Evolutionary conservation across 352 stramenopile species (phyloP), one percentile per base, ranked within the genome.

Genomic region (Peronosclerospora sorghi): DNA sequence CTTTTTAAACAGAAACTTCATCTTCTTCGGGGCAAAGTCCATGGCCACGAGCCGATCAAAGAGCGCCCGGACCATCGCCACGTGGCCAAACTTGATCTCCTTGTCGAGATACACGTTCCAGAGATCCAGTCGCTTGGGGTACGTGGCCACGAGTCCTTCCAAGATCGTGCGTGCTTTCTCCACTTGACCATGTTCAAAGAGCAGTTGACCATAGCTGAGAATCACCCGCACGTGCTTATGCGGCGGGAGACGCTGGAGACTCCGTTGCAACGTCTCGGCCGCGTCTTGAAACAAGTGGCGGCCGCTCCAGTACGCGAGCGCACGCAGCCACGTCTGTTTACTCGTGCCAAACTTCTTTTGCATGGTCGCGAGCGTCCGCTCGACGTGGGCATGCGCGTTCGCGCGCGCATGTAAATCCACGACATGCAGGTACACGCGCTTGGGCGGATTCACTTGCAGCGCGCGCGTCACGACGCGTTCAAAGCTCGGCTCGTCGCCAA

Each of bases 1-100:
- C 61, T 98, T 98, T 59, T 98, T 97, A 73, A 98, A 98, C 47
- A 97, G 55, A 50, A 92, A 96, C 68, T 98, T 98, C 91, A 98
- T 98, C 79, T 98, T 96, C 61, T 97, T 97, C 48, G 95, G 79
- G 6, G 75, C 95, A 35, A 97, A 96, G 23, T 97, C 93, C 71
- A 97, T 92, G 14, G 81, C 79, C 13, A 96, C 46, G n/a, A 96
- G 64, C 9, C 83, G 86, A 47, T 95, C 77, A 37, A 98, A 96
- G 35, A 98, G 69, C 17, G 68, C 59, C 26, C 94, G 77, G 37
- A 94, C 91, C n/a, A 82, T 62, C 1, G 65, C 69, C 26, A 89
- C 80, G 45, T 65, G 62, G 35, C 89, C 75, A 35, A 82, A 91
- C 68, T 97, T 97, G 46, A 97, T 81, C 72, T 98, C 94, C 67